Conservation (phyloP, 1,284 basidiomycete genomes). For the Apiotrichum laibachii region DNA sequence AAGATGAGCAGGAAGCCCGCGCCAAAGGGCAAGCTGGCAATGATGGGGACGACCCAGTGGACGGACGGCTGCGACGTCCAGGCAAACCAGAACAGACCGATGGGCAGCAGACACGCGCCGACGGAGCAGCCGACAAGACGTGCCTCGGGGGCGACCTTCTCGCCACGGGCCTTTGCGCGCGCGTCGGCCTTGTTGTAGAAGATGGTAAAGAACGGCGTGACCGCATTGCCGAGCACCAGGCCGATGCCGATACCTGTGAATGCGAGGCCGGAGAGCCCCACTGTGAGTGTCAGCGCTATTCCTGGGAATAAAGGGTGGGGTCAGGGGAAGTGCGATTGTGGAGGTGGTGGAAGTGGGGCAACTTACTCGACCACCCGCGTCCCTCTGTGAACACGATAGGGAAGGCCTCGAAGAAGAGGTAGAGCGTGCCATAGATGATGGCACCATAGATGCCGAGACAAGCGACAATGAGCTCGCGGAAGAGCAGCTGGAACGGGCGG, state of each 20-base stretch:
- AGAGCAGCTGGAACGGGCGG: slow-evolving; percentile 64
- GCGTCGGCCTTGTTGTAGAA: slow-evolving; percentile 58
- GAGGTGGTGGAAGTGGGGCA: not conserved
- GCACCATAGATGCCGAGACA: slow-evolving; percentile 61
- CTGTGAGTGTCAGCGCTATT: not conserved
- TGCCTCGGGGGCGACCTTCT: slow-evolving; percentile 55
- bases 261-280: slow-evolving; percentile 53
- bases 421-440: slow-evolving; percentile 43
- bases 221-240: slow-evolving; percentile 55
- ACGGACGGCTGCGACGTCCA: slow-evolving; percentile 61
- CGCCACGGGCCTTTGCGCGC: slow-evolving; percentile 56
- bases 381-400: slow-evolving; percentile 60
- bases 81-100: slow-evolving; percentile 62
- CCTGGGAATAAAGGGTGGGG: not conserved
- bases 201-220: slow-evolving; percentile 54
- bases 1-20: slow-evolving; percentile 61
- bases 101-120: slow-evolving; percentile 59
- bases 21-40: slow-evolving; percentile 65
- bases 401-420: slow-evolving; percentile 48
- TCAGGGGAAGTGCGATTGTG: not conserved
- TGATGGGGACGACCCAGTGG: slow-evolving; percentile 63
- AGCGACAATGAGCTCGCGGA: slow-evolving; percentile 67
- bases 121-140: slow-evolving; percentile 61
- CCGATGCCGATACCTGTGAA: slow-evolving; percentile 67
- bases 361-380: slow-evolving; percentile 13